phyloP scores from a whole-genome alignment of 78 protist genomes.

The Anaeramoeba ignava region DNA sequence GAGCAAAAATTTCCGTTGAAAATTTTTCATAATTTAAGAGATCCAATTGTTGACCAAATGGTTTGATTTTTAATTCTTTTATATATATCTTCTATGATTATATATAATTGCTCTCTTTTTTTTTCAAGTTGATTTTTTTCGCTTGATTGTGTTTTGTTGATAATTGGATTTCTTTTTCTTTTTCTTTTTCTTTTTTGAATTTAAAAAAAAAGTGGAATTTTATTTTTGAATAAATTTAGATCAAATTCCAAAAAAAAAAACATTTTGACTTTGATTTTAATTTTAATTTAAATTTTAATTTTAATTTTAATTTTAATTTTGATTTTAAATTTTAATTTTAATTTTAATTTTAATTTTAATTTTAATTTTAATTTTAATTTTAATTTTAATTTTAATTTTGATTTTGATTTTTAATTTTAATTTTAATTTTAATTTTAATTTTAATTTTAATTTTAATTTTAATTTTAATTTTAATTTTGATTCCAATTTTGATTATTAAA shows the following conservation, averaged over 20 bases:
- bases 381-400: background rate
- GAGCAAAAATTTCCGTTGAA: constrained; percentile 3
- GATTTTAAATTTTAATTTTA: too few species aligned
- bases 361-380: background rate
- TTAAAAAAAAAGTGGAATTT: too few species aligned
- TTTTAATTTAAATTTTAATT: background rate
- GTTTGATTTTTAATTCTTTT: background rate
- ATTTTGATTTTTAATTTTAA: too few species aligned
- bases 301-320: constrained; percentile 1
- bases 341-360: background rate
- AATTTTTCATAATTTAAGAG: background rate
- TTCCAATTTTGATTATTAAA: too few species aligned
- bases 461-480: background rate
- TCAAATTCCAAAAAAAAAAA: too few species aligned
- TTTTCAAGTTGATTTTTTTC: background rate
- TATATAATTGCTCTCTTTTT: background rate
- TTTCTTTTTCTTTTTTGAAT: background rate
- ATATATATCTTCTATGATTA: background rate
- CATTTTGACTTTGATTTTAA: background rate
- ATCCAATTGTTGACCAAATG: background rate
- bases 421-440: background rate
- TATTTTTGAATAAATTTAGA: too few species aligned
- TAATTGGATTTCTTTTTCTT: background rate
- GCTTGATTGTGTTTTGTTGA: background rate
- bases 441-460: background rate